phyloP scores from a whole-genome alignment of 352 stramenopile species.

The Phytopythium kandeliae region DNA sequence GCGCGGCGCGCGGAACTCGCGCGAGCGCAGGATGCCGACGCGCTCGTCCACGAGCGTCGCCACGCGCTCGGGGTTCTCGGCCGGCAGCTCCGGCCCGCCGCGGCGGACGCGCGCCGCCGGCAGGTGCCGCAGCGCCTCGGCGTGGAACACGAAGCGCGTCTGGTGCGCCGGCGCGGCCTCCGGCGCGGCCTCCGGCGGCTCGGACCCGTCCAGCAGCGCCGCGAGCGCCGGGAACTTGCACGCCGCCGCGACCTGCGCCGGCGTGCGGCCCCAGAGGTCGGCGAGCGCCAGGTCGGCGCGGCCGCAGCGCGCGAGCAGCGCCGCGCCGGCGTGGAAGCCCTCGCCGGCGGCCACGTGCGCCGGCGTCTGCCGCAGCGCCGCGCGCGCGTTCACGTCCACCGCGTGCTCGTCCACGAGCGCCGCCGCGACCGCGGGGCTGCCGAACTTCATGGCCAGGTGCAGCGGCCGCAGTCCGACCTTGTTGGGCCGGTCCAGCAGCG shows the following conservation, averaged over 20 bases:
- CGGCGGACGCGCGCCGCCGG: constrained; percentile 58
- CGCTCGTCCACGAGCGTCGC: constrained; percentile 75
- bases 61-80: constrained; percentile 88
- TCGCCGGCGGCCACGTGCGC: constrained; percentile 56
- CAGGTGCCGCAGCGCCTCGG: constrained; percentile 72
- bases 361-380: constrained; percentile 53
- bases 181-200: not conserved
- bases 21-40: constrained; percentile 64
- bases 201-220: constrained; percentile 16
- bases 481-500: constrained; percentile 49
- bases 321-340: constrained; percentile 37
- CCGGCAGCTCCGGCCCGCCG: constrained; percentile 68
- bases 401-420: constrained; percentile 29
- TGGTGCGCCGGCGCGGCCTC: constrained; percentile 7
- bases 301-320: constrained; percentile 35
- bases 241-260: constrained; percentile 36
- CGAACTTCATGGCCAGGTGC: constrained; percentile 71
- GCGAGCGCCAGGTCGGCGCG: constrained; percentile 21
- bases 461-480: constrained; percentile 55
- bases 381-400: constrained; percentile 42
- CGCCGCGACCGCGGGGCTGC: constrained; percentile 16
- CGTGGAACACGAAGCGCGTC: constrained; percentile 74
- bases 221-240: constrained; percentile 31
- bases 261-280: constrained; percentile 46
- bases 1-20: constrained; percentile 55